Conservation (phyloP, 75 land plant species). For the Pinus taeda region DNA sequence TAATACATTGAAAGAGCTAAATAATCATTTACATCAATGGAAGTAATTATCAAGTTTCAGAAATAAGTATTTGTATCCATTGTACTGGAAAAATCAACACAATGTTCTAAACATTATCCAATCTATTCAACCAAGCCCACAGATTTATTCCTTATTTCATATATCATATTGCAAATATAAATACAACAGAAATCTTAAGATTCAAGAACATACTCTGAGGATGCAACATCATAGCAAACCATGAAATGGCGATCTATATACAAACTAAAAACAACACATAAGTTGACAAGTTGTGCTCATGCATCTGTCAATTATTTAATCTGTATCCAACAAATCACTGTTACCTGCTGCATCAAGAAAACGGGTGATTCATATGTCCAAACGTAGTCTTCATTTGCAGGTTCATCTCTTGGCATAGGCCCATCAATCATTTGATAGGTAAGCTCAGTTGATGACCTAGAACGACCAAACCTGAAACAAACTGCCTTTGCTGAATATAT, state of each 20-base stretch:
- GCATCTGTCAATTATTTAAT: background rate
- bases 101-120: background rate
- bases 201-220: background rate
- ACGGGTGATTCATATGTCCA: conserved; percentile 89
- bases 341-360: conserved; percentile 85
- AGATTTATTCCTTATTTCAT: background rate
- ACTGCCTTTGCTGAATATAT: conserved; percentile 83
- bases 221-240: background rate
- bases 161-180: background rate
- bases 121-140: background rate
- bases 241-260: background rate
- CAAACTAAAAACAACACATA: conserved; percentile 2
- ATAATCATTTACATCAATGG: too few relatives aligned
- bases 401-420: background rate
- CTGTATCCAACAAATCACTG: background rate
- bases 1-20: too few relatives aligned
- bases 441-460: conserved; percentile 7
- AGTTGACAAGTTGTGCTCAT: background rate
- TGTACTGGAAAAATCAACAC: background rate
- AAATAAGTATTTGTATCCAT: too few relatives aligned
- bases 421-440: background rate
- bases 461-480: conserved; percentile 64
- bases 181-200: background rate
- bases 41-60: too few relatives aligned
- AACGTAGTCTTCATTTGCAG: conserved; percentile 30